Conservation (phyloP, 345 rosid species). For the Melaleuca quinquenervia region DNA sequence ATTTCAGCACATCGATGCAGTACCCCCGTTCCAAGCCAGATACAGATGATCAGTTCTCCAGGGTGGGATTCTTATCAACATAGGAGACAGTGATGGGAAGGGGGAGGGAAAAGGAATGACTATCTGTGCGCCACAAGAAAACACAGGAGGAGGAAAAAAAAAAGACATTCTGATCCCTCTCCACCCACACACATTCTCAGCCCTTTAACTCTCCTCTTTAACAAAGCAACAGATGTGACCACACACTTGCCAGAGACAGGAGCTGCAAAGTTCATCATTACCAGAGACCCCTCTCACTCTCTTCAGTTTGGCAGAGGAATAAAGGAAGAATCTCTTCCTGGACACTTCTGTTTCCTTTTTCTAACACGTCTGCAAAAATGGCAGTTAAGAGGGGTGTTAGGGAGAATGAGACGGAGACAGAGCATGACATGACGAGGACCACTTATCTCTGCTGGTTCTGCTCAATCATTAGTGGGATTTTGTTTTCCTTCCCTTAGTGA, state of each 20-base stretch:
- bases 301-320: conserved; percentile 16
- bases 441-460: conserved; percentile 2
- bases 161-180: conserved; percentile 37
- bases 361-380: not conserved
- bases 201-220: conserved; percentile 3
- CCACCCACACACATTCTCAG: conserved; percentile 11
- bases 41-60: conserved; percentile 8
- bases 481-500: not conserved
- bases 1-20: not conserved
- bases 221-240: conserved; percentile 30
- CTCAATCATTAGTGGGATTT: conserved; percentile 20
- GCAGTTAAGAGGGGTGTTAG: conserved; percentile 3
- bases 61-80: conserved; percentile 36
- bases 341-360: conserved; percentile 17
- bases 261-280: not conserved
- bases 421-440: conserved; percentile 1
- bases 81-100: conserved; percentile 17
- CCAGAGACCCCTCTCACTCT: conserved; percentile 1
- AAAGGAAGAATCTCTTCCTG: conserved; percentile 27
- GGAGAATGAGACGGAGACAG: conserved; percentile 5
- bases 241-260: conserved; percentile 7
- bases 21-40: not conserved
- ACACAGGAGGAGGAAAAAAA: not conserved
- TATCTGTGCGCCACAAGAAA: not conserved
- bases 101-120: conserved; percentile 1